Conservation (phyloP, 2,329 filamentous ascomycete genomes). For the Juglanconis sp. region DNA sequence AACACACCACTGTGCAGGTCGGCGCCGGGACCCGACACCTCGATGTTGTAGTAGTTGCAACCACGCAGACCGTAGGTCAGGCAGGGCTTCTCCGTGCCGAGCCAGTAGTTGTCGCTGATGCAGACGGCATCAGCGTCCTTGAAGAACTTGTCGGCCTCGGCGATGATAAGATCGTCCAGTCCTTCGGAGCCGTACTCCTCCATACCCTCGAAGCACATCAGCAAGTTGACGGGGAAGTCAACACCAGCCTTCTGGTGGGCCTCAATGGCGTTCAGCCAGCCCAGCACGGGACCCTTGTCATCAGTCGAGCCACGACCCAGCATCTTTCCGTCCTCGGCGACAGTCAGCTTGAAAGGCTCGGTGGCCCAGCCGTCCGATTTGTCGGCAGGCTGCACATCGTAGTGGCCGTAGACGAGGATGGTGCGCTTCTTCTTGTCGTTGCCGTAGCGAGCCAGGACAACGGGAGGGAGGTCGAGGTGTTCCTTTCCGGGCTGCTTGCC, state of each 20-base stretch:
- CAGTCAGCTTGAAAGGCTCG: constrained; percentile 83
- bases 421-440: constrained; percentile 90
- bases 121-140: constrained; percentile 94
- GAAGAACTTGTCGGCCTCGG: constrained; percentile 91
- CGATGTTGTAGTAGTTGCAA: constrained; percentile 95
- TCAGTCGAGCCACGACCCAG: constrained; percentile 93
- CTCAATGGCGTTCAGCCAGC: constrained; percentile 97
- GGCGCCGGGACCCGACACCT: constrained; percentile 84
- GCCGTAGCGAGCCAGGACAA: constrained; percentile 88
- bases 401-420: constrained; percentile 96
- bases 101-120: constrained; percentile 99
- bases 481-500: constrained; percentile 92
- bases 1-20: constrained; percentile 97
- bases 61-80: constrained; percentile 95
- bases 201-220: constrained; percentile 99
- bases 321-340: constrained; percentile 92
- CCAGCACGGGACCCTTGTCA: constrained; percentile 95
- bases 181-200: constrained; percentile 98
- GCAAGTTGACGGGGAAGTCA: constrained; percentile 93
- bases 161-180: constrained; percentile 88
- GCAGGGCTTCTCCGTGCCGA: constrained; percentile 97
- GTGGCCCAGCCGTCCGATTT: constrained; percentile 94
- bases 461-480: constrained; percentile 85
- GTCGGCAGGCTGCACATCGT: constrained; percentile 94
- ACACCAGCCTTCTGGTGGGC: constrained; percentile 93